Evolutionary conservation across 2,329 filamentous ascomycete species (phyloP).

Genomic region (Acarospora socialis): DNA sequence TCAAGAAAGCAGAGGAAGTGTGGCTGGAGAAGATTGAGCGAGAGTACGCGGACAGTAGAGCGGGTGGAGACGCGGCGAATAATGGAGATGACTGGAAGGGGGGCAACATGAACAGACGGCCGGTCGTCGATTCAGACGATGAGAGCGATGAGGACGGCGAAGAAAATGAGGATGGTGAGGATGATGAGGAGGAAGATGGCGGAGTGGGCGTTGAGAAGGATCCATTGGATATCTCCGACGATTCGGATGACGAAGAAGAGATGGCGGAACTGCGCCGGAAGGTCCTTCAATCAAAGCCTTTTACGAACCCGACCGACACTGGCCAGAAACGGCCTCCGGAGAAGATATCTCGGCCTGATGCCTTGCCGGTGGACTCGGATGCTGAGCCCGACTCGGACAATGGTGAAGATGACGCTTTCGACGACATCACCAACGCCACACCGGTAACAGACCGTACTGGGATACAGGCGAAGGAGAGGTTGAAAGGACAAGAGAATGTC

Average conservation of each 20-base stretch:
- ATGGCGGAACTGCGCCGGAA: constrained; percentile 87
- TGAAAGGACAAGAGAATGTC: constrained; percentile 34
- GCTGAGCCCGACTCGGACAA: constrained; percentile 56
- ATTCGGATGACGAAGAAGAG: constrained; percentile 68
- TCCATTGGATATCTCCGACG: constrained; percentile 58
- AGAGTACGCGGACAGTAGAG: constrained; percentile 71
- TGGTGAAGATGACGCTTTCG: constrained; percentile 61
- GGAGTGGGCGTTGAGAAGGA: constrained; percentile 35
- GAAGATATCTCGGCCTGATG: constrained; percentile 46
- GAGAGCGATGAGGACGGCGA: constrained; percentile 30
- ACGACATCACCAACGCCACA: constrained; percentile 83
- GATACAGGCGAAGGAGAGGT: constrained; percentile 46
- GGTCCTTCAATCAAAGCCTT: constrained; percentile 84
- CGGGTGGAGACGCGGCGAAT: constrained; percentile 41
- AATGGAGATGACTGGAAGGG: constrained; percentile 63
- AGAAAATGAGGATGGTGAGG: constrained; percentile 29
- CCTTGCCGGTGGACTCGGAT: constrained; percentile 44
- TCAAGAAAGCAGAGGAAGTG: constrained; percentile 71
- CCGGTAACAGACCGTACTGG: constrained; percentile 79
- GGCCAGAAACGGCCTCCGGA: constrained; percentile 43
- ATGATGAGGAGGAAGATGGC: constrained; percentile 31
- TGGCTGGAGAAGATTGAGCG: constrained; percentile 85
- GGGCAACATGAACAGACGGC: constrained; percentile 68
- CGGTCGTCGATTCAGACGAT: constrained; percentile 40
- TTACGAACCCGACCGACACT: constrained; percentile 44